phyloP scores from a whole-genome alignment of 257 asterid species.

The Fraxinus pennsylvanica region DNA sequence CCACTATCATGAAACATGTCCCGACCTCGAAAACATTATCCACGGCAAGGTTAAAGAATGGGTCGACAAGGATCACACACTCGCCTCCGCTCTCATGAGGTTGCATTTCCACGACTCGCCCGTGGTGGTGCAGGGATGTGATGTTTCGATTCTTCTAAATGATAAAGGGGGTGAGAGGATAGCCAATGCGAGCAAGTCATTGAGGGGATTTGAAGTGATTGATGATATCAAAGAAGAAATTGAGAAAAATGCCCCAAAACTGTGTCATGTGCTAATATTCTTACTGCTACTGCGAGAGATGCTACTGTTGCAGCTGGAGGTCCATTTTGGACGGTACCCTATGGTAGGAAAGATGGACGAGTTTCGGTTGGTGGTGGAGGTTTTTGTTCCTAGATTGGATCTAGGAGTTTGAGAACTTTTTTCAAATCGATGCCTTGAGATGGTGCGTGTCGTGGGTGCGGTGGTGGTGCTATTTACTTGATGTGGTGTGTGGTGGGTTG shows the following conservation, averaged over 20 bases:
- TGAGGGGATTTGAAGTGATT: conserved; percentile 53
- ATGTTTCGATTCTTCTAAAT: conserved; percentile 53
- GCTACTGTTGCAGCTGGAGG: conserved; percentile 55
- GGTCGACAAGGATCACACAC: conserved; percentile 51
- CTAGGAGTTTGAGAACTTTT: too few species aligned
- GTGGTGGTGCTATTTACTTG: too few species aligned
- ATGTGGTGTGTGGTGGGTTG: too few species aligned
- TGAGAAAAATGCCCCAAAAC: conserved; percentile 54
- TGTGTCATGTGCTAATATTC: conserved; percentile 66
- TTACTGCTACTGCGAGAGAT: conserved; percentile 56
- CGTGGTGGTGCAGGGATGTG: conserved; percentile 48
- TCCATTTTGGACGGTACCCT: conserved; percentile 59
- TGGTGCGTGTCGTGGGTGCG: too few species aligned
- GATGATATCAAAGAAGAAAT: conserved; percentile 51
- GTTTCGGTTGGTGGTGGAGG: conserved; percentile 21
- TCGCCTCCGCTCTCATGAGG: conserved; percentile 58
- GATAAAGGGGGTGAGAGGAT: conserved; percentile 53
- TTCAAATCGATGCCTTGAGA: too few species aligned
- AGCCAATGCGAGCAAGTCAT: conserved; percentile 43
- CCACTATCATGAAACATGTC: conserved; percentile 51
- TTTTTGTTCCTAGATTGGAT: too few species aligned
- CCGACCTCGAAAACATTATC: conserved; percentile 45
- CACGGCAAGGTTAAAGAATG: conserved; percentile 38
- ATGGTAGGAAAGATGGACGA: conserved; percentile 56
- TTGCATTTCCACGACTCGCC: conserved; percentile 61